Conservation (phyloP, 345 rosid genomes). For the Psidium friedrichsthalianum region DNA sequence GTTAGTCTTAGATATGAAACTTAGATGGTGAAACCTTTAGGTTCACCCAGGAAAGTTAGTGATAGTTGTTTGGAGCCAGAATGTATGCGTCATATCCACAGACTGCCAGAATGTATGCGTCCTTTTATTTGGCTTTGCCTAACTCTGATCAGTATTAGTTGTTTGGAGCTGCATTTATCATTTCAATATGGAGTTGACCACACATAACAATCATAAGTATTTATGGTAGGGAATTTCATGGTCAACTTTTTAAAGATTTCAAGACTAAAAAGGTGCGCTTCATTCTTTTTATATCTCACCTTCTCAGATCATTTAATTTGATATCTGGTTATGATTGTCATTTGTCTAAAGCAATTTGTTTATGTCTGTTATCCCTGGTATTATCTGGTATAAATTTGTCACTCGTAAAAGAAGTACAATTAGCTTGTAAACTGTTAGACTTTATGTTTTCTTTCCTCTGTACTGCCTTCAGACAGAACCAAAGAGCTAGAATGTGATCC, state of each 20-base stretch:
- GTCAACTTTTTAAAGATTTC: not conserved
- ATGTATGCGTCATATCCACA: not conserved
- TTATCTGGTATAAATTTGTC: not conserved
- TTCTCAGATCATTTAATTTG: not conserved
- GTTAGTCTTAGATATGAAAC: not conserved
- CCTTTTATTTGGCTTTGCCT: not conserved
- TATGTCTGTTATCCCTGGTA: not conserved
- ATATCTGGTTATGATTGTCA: not conserved
- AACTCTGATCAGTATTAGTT: not conserved
- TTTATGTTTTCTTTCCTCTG: not conserved
- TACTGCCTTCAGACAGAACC: not conserved
- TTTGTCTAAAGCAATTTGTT: not conserved
- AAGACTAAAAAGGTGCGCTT: not conserved
- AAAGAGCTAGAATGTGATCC: not conserved
- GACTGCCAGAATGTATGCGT: not conserved
- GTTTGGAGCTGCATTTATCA: not conserved
- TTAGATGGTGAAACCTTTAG: not conserved
- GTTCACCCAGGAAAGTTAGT: not conserved
- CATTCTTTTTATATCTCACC: not conserved
- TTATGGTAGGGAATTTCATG: not conserved
- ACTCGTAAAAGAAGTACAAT: not conserved
- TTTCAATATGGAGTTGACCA: not conserved
- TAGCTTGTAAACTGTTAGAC: not conserved
- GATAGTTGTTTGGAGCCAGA: too few relatives aligned
- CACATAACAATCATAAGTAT: not conserved